phyloP scores from a whole-genome alignment of 2,329 filamentous ascomycete species.

The Beauveria australis region DNA sequence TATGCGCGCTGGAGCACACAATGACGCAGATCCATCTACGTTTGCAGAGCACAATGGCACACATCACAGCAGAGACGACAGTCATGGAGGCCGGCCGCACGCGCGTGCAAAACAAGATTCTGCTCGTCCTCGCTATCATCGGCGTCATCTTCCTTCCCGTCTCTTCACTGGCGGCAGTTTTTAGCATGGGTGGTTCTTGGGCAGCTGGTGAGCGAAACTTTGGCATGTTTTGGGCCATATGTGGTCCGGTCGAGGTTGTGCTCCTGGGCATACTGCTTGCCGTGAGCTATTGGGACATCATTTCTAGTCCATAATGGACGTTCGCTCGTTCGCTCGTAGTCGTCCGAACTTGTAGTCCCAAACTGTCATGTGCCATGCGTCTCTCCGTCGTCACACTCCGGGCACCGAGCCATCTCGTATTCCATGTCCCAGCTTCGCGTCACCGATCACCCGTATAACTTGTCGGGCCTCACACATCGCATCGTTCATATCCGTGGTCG shows the following conservation, averaged over 20 bases:
- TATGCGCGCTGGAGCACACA: constrained; percentile 2
- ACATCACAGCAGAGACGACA: constrained; percentile 12
- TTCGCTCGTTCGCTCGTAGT: background rate
- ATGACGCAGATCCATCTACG: constrained; percentile 10
- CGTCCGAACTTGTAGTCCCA: background rate
- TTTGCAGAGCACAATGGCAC: constrained; percentile 11
- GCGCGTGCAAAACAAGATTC: constrained; percentile 11
- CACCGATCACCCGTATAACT: background rate
- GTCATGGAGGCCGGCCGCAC: constrained; percentile 12
- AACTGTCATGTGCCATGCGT: background rate
- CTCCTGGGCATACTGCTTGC: constrained; percentile 5
- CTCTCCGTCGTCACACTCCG: background rate
- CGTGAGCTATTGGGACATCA: constrained; percentile 7
- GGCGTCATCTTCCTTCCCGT: constrained; percentile 12
- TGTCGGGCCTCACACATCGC: constrained; percentile 6
- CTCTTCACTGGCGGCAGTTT: constrained; percentile 10
- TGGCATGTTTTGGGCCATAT: constrained; percentile 11
- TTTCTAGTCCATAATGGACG: background rate
- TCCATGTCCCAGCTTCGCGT: background rate
- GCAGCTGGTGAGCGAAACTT: constrained; percentile 10
- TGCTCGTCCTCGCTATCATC: constrained; percentile 10
- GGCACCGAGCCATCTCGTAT: background rate
- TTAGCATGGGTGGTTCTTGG: constrained; percentile 12
- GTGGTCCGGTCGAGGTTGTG: constrained; percentile 8
- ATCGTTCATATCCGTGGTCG: background rate